Evolutionary conservation across 2,329 filamentous ascomycete species (phyloP), one percentile per base, ranked within the genome.

Genomic region (Fusarium buharicum): DNA sequence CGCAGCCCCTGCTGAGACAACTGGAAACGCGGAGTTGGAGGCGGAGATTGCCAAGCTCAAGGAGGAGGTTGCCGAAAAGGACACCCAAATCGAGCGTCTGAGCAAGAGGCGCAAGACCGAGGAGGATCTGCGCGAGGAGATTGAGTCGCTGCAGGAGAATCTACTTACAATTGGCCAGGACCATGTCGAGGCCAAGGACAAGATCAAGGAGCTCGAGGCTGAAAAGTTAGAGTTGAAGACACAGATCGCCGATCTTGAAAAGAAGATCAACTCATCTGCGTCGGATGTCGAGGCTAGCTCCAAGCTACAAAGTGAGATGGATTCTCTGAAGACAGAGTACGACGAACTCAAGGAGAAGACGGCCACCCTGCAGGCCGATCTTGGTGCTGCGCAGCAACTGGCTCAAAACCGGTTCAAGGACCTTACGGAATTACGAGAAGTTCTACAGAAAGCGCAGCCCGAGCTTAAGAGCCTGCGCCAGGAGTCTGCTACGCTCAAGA

Each of bases 361-460:
- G 0, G 81, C 86, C 2, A 84, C 85, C 0, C 76, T 97, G 16
- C 88, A 96, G 71, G 91, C 90, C 0, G 94, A 99, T 72, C 83
- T 98, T 4, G 90, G 88, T 2, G 93, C 93, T 3, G 90, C 93
- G 0, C 89, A 97, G 73, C 88, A 96, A 75, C 84, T 98, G 12
- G 92, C 95, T 0, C 89, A 96, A 59, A 90, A 86, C 14, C 85
- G 95, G 27, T 98, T 93, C 80, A 96, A 93, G 74, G 93, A 98
- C 57, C 79, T 97, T 2, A 89, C 88, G 0, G 91, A 96, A 24
- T 79, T 97, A 40, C 85, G 89, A 17, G 90, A 94, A 59, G 82
- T 93, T 3, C 76, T 97, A 27, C 89, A 93, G 65, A 96, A 95
- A 73, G 85, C 90, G 1, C 93, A 97, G 71, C 90, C 92, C 0